Base-by-base conservation (phyloP, 139 green algal species). In the Trebouxia sp. region DNA sequence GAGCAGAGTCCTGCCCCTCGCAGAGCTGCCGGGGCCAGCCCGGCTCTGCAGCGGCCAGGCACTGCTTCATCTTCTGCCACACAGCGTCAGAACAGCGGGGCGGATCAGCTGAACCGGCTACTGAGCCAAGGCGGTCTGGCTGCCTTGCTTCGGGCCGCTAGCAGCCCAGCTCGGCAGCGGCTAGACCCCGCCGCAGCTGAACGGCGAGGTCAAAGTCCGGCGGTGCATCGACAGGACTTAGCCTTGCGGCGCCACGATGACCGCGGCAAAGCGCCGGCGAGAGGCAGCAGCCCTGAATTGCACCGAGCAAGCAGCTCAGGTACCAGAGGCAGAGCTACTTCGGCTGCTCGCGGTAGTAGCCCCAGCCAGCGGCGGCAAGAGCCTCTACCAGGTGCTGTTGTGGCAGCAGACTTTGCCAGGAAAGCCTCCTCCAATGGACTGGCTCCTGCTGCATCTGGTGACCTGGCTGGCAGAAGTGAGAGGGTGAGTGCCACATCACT, bases 381-480 rank as follows among this genome's bases (percentile, higher is more conserved):
- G 3, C 8, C 62, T 43, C 37, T 72, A 15, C 15, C 35, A 0
- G 6, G 32, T 28, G 32, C 62, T 30, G 62, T 72, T 9, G 35
- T 72, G 32, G 62, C 62, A 24, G 62, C 62, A 30, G 62, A 72
- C 62, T 72, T 72, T 72, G 62, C 62, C 35, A 9, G 62, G 12
- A 42, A 30, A 26, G 62, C 15, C 2, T 72, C 15, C 2, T 72
- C 62, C 11, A 45, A 6, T 43, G 62, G 62, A 43, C 35, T 72
- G 35, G 1, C 62, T 0, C 14, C 35, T 30, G n/a, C 15, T 14
- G 32, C 62, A 12, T 72, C 62, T 45, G 35, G 62, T 1, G 35
- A 72, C 28, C 28, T 72, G 62, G 62, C 11, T 28, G 62, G 62
- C 32, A 32, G 62, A 32, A 24, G 62, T 41, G 62, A 72, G 28